Evolutionary conservation across 345 rosid species (phyloP).

Genomic region (Eucalyptus pumila): DNA sequence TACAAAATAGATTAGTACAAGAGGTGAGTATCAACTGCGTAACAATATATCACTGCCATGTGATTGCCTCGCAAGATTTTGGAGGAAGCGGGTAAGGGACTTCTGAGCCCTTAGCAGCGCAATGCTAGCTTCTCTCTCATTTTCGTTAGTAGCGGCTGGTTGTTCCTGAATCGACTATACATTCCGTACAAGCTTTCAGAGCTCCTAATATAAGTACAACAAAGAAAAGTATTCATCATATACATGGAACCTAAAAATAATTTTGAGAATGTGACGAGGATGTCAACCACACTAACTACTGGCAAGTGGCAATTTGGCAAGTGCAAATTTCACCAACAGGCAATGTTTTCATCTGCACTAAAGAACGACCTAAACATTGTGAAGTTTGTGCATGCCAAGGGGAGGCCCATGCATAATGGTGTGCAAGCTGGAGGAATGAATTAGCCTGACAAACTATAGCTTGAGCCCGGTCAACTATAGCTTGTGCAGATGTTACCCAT

Average conservation of each 20-base stretch:
- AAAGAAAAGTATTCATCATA: background rate
- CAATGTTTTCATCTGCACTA: background rate
- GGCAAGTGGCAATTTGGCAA: background rate
- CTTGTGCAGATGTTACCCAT: too few species aligned
- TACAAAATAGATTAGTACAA: too few species aligned
- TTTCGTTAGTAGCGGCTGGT: conserved; percentile 4
- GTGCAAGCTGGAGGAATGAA: background rate
- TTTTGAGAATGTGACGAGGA: background rate
- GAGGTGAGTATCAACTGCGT: too few species aligned
- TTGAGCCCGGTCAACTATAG: too few species aligned
- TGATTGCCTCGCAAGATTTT: conserved; percentile 30
- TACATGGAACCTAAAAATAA: too few species aligned
- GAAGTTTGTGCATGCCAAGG: background rate
- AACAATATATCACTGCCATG: too few species aligned
- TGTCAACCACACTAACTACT: background rate
- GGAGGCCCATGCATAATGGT: background rate
- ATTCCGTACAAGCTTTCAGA: conserved; percentile 57
- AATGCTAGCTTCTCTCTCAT: conserved; percentile 17
- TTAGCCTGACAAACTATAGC: background rate
- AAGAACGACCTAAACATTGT: background rate
- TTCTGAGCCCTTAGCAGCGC: conserved; percentile 24
- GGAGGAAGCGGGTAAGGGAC: conserved; percentile 44
- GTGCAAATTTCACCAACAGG: background rate
- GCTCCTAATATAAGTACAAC: conserved; percentile 28
- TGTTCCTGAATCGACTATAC: conserved; percentile 38